Base-by-base conservation (phyloP, 2,329 filamentous ascomycete species). In the Fusarium sp. region DNA sequence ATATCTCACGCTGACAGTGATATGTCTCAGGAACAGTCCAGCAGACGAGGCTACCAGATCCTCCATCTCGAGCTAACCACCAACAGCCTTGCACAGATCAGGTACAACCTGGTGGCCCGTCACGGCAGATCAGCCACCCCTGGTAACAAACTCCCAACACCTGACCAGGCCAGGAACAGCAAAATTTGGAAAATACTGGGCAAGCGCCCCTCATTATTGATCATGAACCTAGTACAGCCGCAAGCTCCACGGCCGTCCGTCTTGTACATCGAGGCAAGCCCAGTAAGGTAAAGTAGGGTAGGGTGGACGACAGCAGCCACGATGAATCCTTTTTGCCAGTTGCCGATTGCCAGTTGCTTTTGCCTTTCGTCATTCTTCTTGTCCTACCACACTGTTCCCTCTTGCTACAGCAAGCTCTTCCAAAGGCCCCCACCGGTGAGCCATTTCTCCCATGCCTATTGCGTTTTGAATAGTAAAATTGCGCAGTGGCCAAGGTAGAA, bases 401-500 rank as follows among this genome's bases (percentile, higher is more conserved):
- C 46, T 65, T 64, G 71, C 71, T 73, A 73, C 65, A 73, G 45
- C 62, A 74, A 70, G 65, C 71, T 74, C 70, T 73, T 73, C 71
- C 71, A 73, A 74, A 73, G 70, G 71, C 71, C 66, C 66, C 64
- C 57, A 58, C 63, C 49, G 57, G 70, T 71, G 68, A 74, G 67
- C 72, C 68, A 71, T 58, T 73, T 63, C 67, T 67, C 72, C 71
- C 72, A 73, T 65, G 70, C 73, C 77, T 89, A 98, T 88, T 97
- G 95, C 40, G 96, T 99, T 87, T 99, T 99, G 89, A 98, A 99
- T 53, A 99, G 90, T 57, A 99, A 87, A 78, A 99, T 98, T 62
- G 96, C 96, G 81, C 94, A 97, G 86, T 98, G 96, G 55, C 96
- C 96, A 62, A 99, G 91, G 84, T 99, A 99, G 85, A 99, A 99